Conservation (phyloP, 768 basidiomycete species). For the Tricholoma flavovirens region DNA sequence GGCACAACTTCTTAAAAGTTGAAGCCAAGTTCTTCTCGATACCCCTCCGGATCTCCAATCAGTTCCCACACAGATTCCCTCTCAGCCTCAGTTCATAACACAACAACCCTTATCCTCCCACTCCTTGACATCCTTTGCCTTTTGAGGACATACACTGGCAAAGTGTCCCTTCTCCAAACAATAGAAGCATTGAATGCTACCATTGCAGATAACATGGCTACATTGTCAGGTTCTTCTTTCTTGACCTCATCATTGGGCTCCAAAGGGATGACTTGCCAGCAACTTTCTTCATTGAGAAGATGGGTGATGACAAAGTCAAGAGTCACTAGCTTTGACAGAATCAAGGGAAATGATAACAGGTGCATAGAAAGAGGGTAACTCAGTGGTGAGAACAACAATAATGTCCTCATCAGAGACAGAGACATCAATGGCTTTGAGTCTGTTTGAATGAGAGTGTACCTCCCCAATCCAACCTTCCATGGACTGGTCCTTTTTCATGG, state of each 20-base stretch:
- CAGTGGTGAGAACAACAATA: too few species aligned
- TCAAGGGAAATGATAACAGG: slow-evolving; percentile 11
- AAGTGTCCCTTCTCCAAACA: neutral
- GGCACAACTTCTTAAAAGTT: too few species aligned
- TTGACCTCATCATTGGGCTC: neutral
- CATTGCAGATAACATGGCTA: neutral
- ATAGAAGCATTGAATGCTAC: neutral
- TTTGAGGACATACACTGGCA: neutral
- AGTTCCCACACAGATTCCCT: too few species aligned
- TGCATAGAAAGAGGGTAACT: slow-evolving; percentile 7
- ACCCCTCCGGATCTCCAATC: too few species aligned
- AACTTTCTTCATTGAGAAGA: slow-evolving; percentile 15
- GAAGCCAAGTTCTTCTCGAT: too few species aligned
- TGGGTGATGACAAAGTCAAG: slow-evolving; percentile 13
- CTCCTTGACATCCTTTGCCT: neutral
- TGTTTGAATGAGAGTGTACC: slow-evolving; percentile 13
- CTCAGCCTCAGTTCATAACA: too few species aligned
- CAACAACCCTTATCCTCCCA: neutral
- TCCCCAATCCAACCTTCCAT: slow-evolving; percentile 23
- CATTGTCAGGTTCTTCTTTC: neutral
- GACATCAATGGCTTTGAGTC: too few species aligned
- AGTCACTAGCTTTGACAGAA: slow-evolving; percentile 8
- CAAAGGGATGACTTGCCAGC: neutral
- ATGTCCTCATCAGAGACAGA: slow-evolving; percentile 19
- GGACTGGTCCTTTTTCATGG: too few species aligned